Evolutionary conservation across 164 flowering plant species (phyloP), one percentile per base, ranked within the genome.

Genomic region (Sedum album): DNA sequence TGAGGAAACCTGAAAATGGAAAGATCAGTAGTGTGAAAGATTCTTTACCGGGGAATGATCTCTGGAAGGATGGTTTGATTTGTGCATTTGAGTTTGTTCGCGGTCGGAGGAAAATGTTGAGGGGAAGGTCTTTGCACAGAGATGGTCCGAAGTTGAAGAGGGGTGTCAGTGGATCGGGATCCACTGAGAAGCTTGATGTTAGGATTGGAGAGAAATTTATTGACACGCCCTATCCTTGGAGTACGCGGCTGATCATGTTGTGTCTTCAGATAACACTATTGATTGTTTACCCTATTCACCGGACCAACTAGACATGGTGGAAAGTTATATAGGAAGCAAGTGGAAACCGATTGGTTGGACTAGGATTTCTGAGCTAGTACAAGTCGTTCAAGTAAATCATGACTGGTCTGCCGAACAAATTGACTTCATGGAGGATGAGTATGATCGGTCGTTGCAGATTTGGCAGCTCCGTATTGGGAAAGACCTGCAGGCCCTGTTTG

Each of bases 381-480:
- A 87, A 76, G 74, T 73, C 18, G 87, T 91, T 49, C 91, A 84
- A 79, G 82, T 74, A 60, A 85, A 86, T 80, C 74, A 82, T 48
- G 85, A 55, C 30, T 87, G 92, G 96, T 73, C 76, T 25, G 69
- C 77, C 21, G 84, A 83, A 73, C 81, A 74, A 38, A 64, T 78
- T 71, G 90, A 85, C 18, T 70, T 79, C 39, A 61, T 76, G 49
- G 84, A 85, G 68, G 84, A 83, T 64, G 93, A 86, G 39, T 88
- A 81, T 63, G 88, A 80, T 33, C 74, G 85, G 49, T 85, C 92
- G 93, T 91, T 73, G 95, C 97, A 57, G 96, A 91, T 75, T 65
- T 94, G 70, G 99, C 88, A 38, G 88, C 90, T 66, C 99, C 99
- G 5, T 94, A 87, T 72, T 90, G 97, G 99, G 92, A 90, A 75